Evolutionary conservation across 768 basidiomycete genomes (phyloP), one percentile per base, ranked within the genome.

Genomic region (Sarcomyxa edulis): DNA sequence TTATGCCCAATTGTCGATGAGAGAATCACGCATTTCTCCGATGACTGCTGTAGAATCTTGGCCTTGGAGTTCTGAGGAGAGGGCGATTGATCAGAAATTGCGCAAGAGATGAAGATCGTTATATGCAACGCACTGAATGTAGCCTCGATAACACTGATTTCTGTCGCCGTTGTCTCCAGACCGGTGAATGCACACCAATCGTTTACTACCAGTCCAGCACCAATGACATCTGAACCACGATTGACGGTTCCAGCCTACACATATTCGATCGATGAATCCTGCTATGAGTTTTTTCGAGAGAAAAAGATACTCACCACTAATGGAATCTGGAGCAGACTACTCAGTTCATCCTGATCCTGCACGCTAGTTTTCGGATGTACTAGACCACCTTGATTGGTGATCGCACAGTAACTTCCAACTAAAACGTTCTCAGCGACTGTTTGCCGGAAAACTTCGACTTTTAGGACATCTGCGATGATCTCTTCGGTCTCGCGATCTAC

Each of bases 161-260:
- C 96, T 37, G 95, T 98, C 27, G 96, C 96, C n/a, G 96, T 99
- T 44, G 96, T 98, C 56, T 99, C 96, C 20, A 96, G 72, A 24
- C 96, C 96, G n/a, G 93, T 92, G 64, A 98, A 98, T 7, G 96
- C 96, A 66, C 89, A 91, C 96, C 96, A 98, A 59, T 98, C 96
- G 54, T 99, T 99, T 41, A 98, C 96, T 40, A 99, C 92, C 23
- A 98, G 72, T 21, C 96, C 96, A 7, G 95, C 96, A 21, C 96
- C 96, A 48, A 99, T 83, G 25, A 98, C 93, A 53, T 98, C 96
- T 32, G 93, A 96, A 52, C 96, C 96, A 56, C 96, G 84, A 64
- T 98, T 99, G 44, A 99, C 92, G 3, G 96, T 98, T 16, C 96
- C 96, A 35, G 96, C 93, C 92, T 95, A 46, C 4, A 34, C 24